Conservation (phyloP, 352 stramenopile genomes). For the Pythium brassicae region DNA sequence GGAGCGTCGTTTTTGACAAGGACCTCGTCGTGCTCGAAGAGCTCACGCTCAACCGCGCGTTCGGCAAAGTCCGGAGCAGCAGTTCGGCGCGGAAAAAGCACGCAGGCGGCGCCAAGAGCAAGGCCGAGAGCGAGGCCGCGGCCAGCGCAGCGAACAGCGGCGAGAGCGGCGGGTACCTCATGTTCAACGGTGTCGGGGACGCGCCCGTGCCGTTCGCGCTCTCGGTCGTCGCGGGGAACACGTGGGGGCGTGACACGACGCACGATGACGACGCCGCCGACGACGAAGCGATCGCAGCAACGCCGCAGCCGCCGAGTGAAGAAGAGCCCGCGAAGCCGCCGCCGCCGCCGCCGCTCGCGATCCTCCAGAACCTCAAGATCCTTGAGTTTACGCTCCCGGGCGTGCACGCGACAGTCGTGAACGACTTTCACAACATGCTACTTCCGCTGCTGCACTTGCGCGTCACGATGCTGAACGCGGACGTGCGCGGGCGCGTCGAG, state of each 20-base stretch:
- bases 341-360: constrained; percentile 16
- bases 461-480: constrained; percentile 55
- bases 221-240: constrained; percentile 44
- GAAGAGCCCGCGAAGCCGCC: background rate
- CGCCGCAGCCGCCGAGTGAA: constrained; percentile 17
- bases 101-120: constrained; percentile 6
- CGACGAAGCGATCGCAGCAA: background rate
- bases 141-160: constrained; percentile 34
- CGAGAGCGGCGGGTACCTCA: constrained; percentile 74
- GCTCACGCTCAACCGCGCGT: constrained; percentile 76
- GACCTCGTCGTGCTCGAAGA: constrained; percentile 79
- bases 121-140: constrained; percentile 30
- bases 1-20: constrained; percentile 68
- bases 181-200: constrained; percentile 85
- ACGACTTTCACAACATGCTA: constrained; percentile 88
- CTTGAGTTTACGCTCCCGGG: constrained; percentile 72
- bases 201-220: constrained; percentile 74
- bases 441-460: constrained; percentile 77
- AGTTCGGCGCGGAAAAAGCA: constrained; percentile 20
- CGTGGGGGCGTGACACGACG: constrained; percentile 8
- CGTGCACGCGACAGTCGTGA: constrained; percentile 77
- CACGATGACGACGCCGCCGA: constrained; percentile 1
- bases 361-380: constrained; percentile 68
- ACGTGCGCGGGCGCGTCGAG: constrained; percentile 59
- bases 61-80: constrained; percentile 53